Base-by-base conservation (phyloP, 2,329 filamentous ascomycete genomes). In the Aspergillus novofumigatus region DNA sequence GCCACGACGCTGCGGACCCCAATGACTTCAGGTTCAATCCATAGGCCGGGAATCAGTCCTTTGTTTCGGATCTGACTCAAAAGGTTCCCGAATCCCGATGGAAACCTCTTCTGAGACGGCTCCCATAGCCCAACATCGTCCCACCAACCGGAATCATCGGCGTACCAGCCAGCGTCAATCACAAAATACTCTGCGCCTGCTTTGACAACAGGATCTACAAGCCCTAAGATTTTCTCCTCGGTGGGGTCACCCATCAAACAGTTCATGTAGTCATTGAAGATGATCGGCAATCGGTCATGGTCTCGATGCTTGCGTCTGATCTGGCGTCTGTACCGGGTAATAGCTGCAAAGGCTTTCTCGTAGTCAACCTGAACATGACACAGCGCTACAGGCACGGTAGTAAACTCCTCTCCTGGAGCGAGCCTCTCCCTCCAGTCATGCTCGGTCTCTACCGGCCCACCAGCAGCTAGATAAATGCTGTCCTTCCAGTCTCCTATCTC, bases 191-290 rank as follows among this genome's bases (percentile, higher is more conserved):
- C 70, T 0, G 72, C 72, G 0, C 73, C 73, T 4, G 63, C 49
- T 1, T 56, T 45, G 0, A 58, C 60, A 3, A 67, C 73, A 0
- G 69, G 67, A 3, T 66, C 62, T 6, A 75, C 23, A 1, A 75
- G 58, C 0, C 71, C 64, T 1, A 64, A 51, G 17, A 74, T 66
- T 56, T 75, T 75, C 4, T 72, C 58, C 17, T 72, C 68, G 8
- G 65, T 66, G 0, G 72, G 72, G 53, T 75, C 70, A 1, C 72
- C 73, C 72, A 75, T 75, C 3, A 75, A 63, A 42, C 72, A 75
- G 56, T 75, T 75, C 72, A 75, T 75, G 50, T 73, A 75, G 53
- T 75, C 71, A 58, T 75, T 75, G 63, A 75, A 75, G 23, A 75
- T 69, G 35, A 75, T 64, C 0, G 69, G 66, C 0, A 74, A 51